Conservation (phyloP, 305 asterid genomes). For the Rubia balearica region DNA sequence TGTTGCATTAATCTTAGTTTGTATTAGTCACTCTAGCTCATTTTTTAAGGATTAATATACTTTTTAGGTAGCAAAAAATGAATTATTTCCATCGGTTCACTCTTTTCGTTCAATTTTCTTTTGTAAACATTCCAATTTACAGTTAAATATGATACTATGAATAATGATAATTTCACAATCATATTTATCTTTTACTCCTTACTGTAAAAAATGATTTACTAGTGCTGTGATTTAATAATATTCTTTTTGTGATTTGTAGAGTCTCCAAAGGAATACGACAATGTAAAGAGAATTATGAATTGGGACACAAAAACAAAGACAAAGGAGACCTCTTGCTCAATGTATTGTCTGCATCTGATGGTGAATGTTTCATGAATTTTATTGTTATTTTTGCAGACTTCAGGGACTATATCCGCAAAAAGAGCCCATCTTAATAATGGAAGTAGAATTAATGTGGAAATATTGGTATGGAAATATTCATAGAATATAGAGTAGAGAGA, state of each 20-base stretch:
- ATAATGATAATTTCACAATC: too few relatives aligned
- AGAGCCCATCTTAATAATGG: slow-evolving; percentile 16
- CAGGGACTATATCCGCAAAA: slow-evolving; percentile 17
- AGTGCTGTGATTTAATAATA: not conserved
- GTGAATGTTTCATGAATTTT: not conserved
- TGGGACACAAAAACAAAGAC: slow-evolving; percentile 7
- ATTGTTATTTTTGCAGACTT: not conserved
- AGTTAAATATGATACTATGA: too few relatives aligned
- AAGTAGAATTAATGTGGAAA: not conserved
- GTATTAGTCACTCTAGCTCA: too few relatives aligned
- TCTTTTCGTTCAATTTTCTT: too few relatives aligned
- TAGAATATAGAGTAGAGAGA: slow-evolving; percentile 7
- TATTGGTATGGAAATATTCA: not conserved
- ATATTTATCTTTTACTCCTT: too few relatives aligned
- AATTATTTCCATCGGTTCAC: too few relatives aligned
- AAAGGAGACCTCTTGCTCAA: slow-evolving; percentile 15
- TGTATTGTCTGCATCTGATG: slow-evolving; percentile 7
- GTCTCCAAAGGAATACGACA: not conserved
- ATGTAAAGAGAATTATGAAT: not conserved
- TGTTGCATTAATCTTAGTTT: too few relatives aligned
- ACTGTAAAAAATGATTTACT: too few relatives aligned
- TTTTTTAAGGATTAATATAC: too few relatives aligned
- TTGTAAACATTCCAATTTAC: too few relatives aligned
- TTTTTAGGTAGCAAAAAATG: too few relatives aligned
- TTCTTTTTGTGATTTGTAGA: not conserved